These are phyloP conservation scores for Paulownia fortunei DNA, from an alignment of 257 asterid species.

Conservation along the genomic window DNA sequence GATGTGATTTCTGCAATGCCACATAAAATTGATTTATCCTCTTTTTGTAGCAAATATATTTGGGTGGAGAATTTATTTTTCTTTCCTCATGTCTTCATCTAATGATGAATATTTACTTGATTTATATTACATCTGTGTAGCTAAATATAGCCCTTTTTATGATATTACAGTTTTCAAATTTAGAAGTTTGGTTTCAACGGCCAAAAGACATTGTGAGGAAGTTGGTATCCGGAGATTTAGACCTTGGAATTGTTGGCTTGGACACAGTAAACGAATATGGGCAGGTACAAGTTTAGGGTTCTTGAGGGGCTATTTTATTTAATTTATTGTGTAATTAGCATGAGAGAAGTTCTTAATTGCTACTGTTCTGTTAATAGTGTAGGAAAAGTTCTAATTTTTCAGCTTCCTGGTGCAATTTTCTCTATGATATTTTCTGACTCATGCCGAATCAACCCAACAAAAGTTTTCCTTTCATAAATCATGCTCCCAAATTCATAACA, in stretches of 20 bases:
- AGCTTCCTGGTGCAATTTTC: background rate
- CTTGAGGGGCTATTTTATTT: background rate
- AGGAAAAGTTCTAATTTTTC: background rate
- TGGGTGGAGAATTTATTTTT: background rate
- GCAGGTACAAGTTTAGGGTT: conserved; percentile 49
- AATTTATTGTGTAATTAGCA: conserved; percentile 2
- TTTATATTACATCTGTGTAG: background rate
- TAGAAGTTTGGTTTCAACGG: conserved; percentile 88
- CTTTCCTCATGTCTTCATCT: background rate
- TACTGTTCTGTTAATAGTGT: background rate
- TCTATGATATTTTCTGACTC: conserved; percentile 5
- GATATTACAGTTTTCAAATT: conserved; percentile 53
- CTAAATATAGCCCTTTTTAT: background rate
- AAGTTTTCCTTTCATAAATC: background rate
- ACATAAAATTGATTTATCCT: background rate
- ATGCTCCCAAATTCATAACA: background rate
- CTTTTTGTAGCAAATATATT: no score
- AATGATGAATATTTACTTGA: background rate
- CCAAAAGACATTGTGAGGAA: conserved; percentile 85
- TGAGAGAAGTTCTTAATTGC: conserved; percentile 2
- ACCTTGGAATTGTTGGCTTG: conserved; percentile 87
- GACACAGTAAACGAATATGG: conserved; percentile 74
- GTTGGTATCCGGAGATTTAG: conserved; percentile 79
- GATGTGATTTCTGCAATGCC: background rate
- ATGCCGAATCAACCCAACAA: conserved; percentile 1